Conservation (phyloP, 208 protist species). For the Acanthamoeba healyi region DNA sequence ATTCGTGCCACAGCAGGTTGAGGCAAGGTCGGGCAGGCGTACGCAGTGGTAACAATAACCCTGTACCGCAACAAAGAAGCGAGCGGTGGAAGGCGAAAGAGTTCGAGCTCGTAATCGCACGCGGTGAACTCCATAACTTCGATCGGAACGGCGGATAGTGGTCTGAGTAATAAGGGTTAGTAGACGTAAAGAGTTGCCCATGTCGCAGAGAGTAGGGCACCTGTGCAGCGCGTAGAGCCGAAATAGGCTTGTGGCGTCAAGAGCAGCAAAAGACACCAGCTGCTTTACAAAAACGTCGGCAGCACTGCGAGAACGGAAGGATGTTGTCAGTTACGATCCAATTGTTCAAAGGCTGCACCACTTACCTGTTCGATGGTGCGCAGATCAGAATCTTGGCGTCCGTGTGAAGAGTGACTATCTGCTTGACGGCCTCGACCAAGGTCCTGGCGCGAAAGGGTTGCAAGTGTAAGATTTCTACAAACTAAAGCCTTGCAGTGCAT, state of each 20-base stretch:
- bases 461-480: no score
- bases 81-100: background rate
- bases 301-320: background rate
- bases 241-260: background rate
- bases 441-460: background rate
- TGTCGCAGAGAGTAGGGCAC: no score
- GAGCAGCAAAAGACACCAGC: background rate
- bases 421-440: slow-evolving; percentile 13
- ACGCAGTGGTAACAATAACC: slow-evolving; percentile 7
- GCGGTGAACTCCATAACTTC: background rate
- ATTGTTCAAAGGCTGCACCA: background rate
- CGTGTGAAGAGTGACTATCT: background rate
- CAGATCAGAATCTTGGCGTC: background rate
- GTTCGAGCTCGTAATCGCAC: background rate
- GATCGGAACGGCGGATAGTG: background rate
- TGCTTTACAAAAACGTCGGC: background rate
- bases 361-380: slow-evolving; percentile 7
- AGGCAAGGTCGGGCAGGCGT: background rate
- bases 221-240: background rate
- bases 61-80: background rate
- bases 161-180: background rate
- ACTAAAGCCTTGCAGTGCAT: no score
- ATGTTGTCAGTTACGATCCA: background rate
- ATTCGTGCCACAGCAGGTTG: background rate
- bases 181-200: background rate